Conservation (phyloP, 768 basidiomycete species). For the Lactarius quietus region DNA sequence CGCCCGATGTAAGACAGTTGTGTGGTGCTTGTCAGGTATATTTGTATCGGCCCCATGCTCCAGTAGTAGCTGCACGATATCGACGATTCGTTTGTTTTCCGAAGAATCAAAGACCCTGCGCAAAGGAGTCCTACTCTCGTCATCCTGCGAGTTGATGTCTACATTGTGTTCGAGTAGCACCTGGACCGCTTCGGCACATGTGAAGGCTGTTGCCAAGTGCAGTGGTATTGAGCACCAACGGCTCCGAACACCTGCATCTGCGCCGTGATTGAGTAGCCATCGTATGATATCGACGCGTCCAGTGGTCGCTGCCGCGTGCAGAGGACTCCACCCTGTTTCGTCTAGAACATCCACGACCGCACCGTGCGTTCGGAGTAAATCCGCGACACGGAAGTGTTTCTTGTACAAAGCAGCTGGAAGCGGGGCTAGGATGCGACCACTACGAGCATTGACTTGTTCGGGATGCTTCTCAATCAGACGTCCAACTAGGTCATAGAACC, state of each 20-base stretch:
- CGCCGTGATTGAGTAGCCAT: neutral
- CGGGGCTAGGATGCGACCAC: neutral
- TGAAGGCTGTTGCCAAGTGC: neutral
- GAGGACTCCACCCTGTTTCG: neutral
- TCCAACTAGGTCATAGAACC: neutral
- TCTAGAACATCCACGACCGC: neutral
- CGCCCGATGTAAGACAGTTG: no score
- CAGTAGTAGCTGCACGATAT: no score
- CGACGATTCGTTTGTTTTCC: no score
- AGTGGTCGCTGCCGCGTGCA: accelerated
- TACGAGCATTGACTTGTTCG: neutral
- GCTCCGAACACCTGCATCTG: neutral
- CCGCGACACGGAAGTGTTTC: neutral
- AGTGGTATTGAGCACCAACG: neutral
- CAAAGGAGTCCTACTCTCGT: no score
- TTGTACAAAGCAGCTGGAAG: neutral
- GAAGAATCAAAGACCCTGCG: no score
- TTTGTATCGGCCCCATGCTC: no score
- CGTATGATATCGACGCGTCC: neutral
- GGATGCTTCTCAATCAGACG: neutral
- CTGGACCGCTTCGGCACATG: neutral
- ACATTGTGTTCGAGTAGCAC: no score
- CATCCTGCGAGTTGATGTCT: no score
- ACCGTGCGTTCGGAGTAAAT: neutral
- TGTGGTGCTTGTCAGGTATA: no score